Evolutionary conservation across 768 basidiomycete genomes (phyloP), one percentile per base, ranked within the genome.

Genomic region (Solioccasus polychromus): DNA sequence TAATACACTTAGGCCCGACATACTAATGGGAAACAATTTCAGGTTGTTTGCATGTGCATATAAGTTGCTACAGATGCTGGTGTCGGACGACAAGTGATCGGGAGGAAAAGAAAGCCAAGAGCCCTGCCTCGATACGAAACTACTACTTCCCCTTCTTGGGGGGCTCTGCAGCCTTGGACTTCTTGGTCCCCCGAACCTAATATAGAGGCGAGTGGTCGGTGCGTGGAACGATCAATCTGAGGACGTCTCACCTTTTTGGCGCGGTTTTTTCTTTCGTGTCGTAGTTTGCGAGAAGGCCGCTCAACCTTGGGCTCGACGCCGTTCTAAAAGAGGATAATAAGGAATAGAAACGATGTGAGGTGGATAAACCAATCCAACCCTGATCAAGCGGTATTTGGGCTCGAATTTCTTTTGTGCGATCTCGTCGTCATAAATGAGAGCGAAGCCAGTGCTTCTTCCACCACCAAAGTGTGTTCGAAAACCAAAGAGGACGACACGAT

Each of bases 241-340:
- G 17, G 22, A 24, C 11, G 40, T 59, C 71, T n/a, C 37, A 92
- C 94, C 85, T 97, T 98, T 88, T 99, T 99, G 52, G 88, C 82
- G 68, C 95, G 85, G 76, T 99, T 99, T 83, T 99, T 99, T 63
- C 96, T 84, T 78, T 98, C 95, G 78, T 98, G 97, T 72, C 96
- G 87, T 71, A 98, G 83, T 71, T 98, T 98, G 64, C 96, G 88
- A 54, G 92, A 92, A 43, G 95, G 75, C 71, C 86, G 92, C 34
- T 92, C 89, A 52, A 86, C 83, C 76, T 97, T 96, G 53, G 76
- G 47, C 26, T 59, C 66, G 38, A 92, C 67, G 41, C 87, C 85
- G 54, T 76, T 80, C 90, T 92, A 17, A 41, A 36, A 22, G 35
- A 31, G 17, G 7, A 12, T 54, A 45, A 38, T 40, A 29, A 57